These are phyloP conservation scores for Blepharisma stoltei DNA, from an alignment of 73 alveolate species.

Conservation along the genomic window DNA sequence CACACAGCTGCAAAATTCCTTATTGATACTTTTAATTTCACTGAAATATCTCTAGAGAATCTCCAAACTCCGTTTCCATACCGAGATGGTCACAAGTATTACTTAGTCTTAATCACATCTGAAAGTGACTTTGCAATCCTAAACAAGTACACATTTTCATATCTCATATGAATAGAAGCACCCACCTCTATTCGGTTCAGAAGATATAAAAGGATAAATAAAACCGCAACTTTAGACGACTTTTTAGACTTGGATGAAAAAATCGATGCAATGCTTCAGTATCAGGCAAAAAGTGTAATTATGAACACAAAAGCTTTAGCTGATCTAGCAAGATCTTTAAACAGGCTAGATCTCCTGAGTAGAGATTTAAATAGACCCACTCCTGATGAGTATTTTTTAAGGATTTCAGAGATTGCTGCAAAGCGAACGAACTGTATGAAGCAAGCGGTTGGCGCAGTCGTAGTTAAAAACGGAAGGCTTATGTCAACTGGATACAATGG, in stretches of 20 bases:
- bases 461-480: slow-evolving; percentile 52
- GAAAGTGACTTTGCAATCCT: neutral
- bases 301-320: slow-evolving; percentile 32
- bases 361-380: slow-evolving; percentile 52
- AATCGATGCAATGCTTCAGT: slow-evolving; percentile 31
- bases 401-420: slow-evolving; percentile 64
- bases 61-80: neutral
- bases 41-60: slow-evolving; percentile 27
- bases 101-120: neutral
- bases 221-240: slow-evolving; percentile 28
- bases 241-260: slow-evolving; percentile 49
- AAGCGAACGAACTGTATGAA: slow-evolving; percentile 76
- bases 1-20: slow-evolving; percentile 38
- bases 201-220: neutral
- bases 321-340: slow-evolving; percentile 34
- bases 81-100: neutral
- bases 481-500: slow-evolving; percentile 77
- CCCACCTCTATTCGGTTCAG: neutral
- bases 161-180: slow-evolving; percentile 4
- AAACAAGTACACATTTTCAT: too few species aligned
- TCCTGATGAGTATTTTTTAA: slow-evolving; percentile 60
- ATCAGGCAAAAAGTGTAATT: slow-evolving; percentile 36
- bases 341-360: slow-evolving; percentile 34
- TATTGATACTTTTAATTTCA: slow-evolving; percentile 29
- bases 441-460: slow-evolving; percentile 60